These are phyloP conservation scores for Begonia loranthoides DNA, from an alignment of 306 rosid species.

Conservation along the genomic window DNA sequence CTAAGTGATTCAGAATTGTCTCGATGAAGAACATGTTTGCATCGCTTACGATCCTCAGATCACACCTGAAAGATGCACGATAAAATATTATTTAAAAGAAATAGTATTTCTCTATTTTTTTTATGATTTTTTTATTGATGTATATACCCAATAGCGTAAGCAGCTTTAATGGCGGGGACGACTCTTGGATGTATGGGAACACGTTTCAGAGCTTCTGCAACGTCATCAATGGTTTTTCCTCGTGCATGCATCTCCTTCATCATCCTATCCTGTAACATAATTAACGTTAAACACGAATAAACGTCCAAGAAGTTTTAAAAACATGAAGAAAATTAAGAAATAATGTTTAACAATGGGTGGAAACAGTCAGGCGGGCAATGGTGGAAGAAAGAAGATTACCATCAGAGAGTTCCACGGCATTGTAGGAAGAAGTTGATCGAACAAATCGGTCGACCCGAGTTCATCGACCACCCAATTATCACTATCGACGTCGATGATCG, in stretches of 20 bases:
- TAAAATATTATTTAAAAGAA: not conserved
- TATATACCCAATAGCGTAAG: slow-evolving; percentile 38
- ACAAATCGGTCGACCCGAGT: slow-evolving; percentile 49
- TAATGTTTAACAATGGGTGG: no score
- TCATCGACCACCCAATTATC: slow-evolving; percentile 75
- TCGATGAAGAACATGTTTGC: slow-evolving; percentile 67
- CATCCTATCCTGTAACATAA: slow-evolving; percentile 46
- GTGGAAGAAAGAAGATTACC: slow-evolving; percentile 29
- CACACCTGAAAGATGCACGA: slow-evolving; percentile 32
- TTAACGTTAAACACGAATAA: not conserved
- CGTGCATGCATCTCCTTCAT: slow-evolving; percentile 51
- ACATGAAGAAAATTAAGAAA: not conserved
- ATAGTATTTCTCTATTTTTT: not conserved
- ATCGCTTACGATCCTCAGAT: slow-evolving; percentile 68
- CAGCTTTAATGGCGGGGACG: slow-evolving; percentile 50
- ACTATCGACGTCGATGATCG: slow-evolving; percentile 62
- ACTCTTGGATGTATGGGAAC: slow-evolving; percentile 42
- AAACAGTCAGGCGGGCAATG: no score
- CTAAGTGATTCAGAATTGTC: slow-evolving; percentile 52
- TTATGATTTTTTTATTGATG: no score
- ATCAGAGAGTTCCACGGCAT: slow-evolving; percentile 90
- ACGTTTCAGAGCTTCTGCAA: slow-evolving; percentile 30
- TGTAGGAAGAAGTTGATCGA: slow-evolving; percentile 52
- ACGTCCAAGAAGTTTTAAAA: no score
- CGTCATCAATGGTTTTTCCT: slow-evolving; percentile 43